phyloP scores from a whole-genome alignment of 1,284 basidiomycete genomes.

The Cutaneotrichosporon sp. region DNA sequence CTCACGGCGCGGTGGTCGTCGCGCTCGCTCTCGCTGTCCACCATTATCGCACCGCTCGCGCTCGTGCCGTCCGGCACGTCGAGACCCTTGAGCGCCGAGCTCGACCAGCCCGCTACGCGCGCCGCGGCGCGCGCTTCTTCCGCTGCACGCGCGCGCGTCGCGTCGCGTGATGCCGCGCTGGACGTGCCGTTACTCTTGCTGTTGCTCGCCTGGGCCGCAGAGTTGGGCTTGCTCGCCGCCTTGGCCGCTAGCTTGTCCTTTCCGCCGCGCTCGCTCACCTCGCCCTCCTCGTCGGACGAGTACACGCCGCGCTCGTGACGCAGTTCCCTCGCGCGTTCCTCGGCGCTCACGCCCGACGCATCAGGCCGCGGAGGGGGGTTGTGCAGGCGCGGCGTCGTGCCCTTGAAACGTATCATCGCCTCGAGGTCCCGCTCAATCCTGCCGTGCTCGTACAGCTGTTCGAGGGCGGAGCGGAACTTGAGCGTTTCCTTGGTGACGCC shows the following conservation, averaged over 20 bases:
- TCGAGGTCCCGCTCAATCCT: constrained; percentile 1
- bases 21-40: constrained; percentile 6
- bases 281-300: background rate
- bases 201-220: no score
- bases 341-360: background rate
- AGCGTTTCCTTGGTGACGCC: constrained; percentile 75
- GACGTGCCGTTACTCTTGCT: background rate
- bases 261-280: background rate
- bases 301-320: background rate
- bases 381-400: background rate
- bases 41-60: constrained; percentile 6
- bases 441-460: background rate
- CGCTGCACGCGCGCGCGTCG: background rate
- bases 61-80: background rate
- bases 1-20: background rate
- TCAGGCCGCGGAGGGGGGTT: background rate
- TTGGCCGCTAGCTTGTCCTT: background rate
- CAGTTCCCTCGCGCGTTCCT: background rate
- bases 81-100: no score
- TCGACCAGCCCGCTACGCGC: no score
- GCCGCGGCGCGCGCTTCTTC: background rate
- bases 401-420: background rate
- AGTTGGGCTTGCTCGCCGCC: background rate
- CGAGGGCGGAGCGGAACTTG: constrained; percentile 7
- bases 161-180: no score